Percentiles rank a stretch among this genome's conserved stretches.
These are phyloP conservation scores for Pleodorina starrii DNA, from an alignment of 139 green algal genomes.

Conservation along the genomic window DNA sequence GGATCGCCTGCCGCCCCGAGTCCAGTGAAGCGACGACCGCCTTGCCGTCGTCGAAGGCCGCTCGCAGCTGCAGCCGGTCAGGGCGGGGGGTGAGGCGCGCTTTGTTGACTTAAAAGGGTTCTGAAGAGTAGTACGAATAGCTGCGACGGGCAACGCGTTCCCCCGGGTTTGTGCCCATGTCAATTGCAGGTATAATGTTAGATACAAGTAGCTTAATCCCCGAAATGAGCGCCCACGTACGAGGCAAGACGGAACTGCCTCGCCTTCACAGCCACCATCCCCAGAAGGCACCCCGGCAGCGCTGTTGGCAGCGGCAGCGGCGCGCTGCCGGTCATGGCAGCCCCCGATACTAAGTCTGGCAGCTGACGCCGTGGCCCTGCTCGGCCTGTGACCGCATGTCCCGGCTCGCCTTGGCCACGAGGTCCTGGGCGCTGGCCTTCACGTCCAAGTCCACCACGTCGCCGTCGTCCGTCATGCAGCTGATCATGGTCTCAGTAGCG, in stretches of 20 bases:
- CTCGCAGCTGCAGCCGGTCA: no score
- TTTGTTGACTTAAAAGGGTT: no score
- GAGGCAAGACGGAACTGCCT: neutral
- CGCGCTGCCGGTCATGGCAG: neutral
- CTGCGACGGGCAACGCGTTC: no score
- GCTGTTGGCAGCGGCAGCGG: neutral
- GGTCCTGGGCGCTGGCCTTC: neutral
- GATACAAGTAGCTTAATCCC: no score
- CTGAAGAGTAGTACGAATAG: no score
- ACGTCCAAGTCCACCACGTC: neutral
- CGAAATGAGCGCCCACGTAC: neutral
- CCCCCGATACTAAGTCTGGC: neutral
- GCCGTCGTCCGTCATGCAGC: constrained; percentile 43
- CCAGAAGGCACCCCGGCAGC: neutral
- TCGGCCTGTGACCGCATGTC: neutral
- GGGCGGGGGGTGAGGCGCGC: no score
- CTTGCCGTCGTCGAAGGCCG: no score
- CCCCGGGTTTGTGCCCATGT: no score
- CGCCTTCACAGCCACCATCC: neutral
- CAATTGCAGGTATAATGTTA: no score
- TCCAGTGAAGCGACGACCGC: no score
- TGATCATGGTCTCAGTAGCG: neutral
- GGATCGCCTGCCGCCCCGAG: no score
- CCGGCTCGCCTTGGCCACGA: neutral
- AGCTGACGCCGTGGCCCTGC: neutral